Percentiles rank a stretch among this genome's conserved stretches.
phyloP scores from a whole-genome alignment of 768 basidiomycete genomes.

The Cystobasidium tubakii region DNA sequence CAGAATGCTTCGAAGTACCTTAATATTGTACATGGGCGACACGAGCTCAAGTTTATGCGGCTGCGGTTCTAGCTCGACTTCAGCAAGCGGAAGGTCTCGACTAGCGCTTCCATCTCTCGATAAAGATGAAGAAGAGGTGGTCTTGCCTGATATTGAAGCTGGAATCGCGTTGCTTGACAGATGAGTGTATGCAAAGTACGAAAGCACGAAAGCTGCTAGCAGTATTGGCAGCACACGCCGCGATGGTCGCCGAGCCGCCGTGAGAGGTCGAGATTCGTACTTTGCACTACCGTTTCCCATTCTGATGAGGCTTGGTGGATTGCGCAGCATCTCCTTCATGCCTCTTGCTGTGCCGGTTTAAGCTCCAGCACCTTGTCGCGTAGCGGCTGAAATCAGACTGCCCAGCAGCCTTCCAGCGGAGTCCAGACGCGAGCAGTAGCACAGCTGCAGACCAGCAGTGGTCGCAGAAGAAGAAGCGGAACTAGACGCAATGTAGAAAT shows the following conservation, averaged over 20 bases:
- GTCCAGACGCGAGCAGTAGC: neutral
- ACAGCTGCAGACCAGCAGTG: neutral
- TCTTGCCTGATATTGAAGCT: neutral
- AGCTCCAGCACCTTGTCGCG: neutral
- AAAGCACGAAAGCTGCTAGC: slow-evolving; percentile 9
- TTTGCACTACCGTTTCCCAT: slow-evolving; percentile 3
- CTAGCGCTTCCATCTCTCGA: neutral
- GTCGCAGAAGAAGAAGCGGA: neutral
- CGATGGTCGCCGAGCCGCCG: neutral
- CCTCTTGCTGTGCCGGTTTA: neutral
- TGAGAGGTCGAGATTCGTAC: neutral
- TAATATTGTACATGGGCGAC: slow-evolving; percentile 13
- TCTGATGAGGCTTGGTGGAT: slow-evolving; percentile 7
- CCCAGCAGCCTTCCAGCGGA: neutral
- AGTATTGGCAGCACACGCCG: neutral
- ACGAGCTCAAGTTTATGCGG: slow-evolving; percentile 5
- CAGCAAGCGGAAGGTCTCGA: neutral
- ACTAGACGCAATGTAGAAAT: neutral
- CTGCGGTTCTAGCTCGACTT: neutral
- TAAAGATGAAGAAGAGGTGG: neutral
- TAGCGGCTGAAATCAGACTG: neutral
- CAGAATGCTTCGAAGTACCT: slow-evolving; percentile 10
- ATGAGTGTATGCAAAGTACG: slow-evolving; percentile 8
- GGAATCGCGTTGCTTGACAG: neutral
- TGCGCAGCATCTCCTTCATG: slow-evolving; percentile 12